Percentiles rank a stretch among this genome's conserved stretches.
These are phyloP conservation scores for Persicaria maculosa DNA, from an alignment of 148 eudicot genomes.

Conservation along the genomic window DNA sequence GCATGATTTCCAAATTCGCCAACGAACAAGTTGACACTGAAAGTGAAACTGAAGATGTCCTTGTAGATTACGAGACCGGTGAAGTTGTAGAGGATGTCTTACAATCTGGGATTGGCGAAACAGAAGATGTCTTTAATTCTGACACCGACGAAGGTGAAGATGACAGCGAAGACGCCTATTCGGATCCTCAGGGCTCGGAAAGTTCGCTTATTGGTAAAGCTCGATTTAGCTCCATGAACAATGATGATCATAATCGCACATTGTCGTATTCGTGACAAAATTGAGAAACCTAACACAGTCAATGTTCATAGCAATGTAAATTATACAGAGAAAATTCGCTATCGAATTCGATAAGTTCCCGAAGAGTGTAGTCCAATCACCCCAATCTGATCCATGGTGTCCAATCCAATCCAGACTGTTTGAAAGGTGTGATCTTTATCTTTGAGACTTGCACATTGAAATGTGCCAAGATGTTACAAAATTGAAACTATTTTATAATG, in stretches of 20 bases:
- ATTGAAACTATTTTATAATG: no score
- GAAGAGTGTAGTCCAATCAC: no score
- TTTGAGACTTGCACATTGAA: no score
- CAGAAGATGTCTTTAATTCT: not conserved
- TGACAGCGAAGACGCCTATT: no score
- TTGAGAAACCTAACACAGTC: not conserved
- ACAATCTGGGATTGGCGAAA: not conserved
- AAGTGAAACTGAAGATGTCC: not conserved
- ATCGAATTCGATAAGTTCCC: no score
- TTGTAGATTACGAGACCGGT: not conserved
- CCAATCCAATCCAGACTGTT: no score
- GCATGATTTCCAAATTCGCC: conserved; percentile 14
- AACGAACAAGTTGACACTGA: not conserved
- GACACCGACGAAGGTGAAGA: conserved; percentile 3
- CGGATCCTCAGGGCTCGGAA: not conserved
- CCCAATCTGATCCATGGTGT: no score
- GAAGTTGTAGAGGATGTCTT: not conserved
- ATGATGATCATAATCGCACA: not conserved
- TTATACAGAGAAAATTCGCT: not conserved
- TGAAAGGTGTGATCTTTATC: no score
- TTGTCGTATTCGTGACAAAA: not conserved
- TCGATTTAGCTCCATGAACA: not conserved
- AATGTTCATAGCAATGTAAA: conserved; percentile 4
- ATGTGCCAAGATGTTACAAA: no score
- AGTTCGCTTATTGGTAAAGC: not conserved